Evolutionary conservation across 345 rosid genomes (phyloP).

Genomic region (Bruguiera parviflora): DNA sequence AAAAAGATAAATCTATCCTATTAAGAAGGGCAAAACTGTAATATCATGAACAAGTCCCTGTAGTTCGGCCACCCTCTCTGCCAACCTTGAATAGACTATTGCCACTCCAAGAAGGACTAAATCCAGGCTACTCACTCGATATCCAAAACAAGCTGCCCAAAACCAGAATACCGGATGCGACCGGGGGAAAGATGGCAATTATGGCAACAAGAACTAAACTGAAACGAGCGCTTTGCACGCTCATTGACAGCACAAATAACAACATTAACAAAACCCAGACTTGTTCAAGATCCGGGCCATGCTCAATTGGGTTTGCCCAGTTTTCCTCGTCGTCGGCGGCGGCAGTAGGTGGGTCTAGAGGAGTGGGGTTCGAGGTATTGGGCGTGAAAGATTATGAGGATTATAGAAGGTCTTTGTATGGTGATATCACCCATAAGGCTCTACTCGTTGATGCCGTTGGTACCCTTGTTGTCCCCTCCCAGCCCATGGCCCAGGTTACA

Average conservation of each 20-base stretch:
- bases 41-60: no score
- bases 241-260: background rate
- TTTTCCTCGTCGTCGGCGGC: conserved; percentile 9
- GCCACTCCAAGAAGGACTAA: no score
- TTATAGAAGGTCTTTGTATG: conserved; percentile 76
- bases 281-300: background rate
- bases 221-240: conserved; percentile 1
- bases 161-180: background rate
- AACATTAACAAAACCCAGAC: background rate
- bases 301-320: background rate
- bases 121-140: no score
- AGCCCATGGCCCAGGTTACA: conserved; percentile 89
- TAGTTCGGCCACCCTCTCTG: no score
- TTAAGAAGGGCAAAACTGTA: no score
- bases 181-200: background rate
- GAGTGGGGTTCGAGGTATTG: conserved; percentile 1
- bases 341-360: background rate
- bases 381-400: conserved; percentile 78
- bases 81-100: no score
- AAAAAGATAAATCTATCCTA: no score
- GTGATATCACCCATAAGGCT: conserved; percentile 80
- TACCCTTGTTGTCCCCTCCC: conserved; percentile 88
- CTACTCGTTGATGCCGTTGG: conserved; percentile 93
- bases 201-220: conserved; percentile 10
- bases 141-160: no score